phyloP scores from a whole-genome alignment of 345 rosid genomes.

The Rhizophora apiculata region DNA sequence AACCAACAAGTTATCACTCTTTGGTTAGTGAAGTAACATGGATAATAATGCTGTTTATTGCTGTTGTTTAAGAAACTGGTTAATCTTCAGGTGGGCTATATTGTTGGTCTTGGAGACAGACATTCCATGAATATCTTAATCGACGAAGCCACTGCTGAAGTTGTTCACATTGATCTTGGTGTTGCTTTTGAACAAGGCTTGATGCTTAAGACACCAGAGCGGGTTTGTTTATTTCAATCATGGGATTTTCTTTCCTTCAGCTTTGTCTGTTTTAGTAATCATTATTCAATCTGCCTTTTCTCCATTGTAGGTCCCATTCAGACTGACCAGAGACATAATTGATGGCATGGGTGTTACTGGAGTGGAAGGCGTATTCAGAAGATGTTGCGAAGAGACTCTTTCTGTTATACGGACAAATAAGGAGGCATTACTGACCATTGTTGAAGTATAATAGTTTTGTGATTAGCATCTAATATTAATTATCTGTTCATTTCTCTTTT shows the following conservation, averaged over 20 bases:
- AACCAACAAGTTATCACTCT: not conserved
- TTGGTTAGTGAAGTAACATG: conserved; percentile 1
- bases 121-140: conserved; percentile 90
- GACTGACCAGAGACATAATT: conserved; percentile 85
- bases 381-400: conserved; percentile 94
- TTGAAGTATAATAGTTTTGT: conserved; percentile 61
- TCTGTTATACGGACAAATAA: conserved; percentile 95
- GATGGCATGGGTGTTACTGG: conserved; percentile 99
- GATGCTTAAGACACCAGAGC: conserved; percentile 96
- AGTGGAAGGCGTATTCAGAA: conserved; percentile 94
- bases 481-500: not conserved
- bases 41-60: not conserved
- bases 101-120: conserved; percentile 97
- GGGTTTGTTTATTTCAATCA: conserved; percentile 47
- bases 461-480: not conserved
- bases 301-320: conserved; percentile 76
- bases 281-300: conserved; percentile 7
- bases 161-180: conserved; percentile 97
- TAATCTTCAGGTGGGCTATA: conserved; percentile 78
- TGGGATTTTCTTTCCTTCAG: conserved; percentile 5
- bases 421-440: conserved; percentile 89
- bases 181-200: conserved; percentile 98
- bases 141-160: conserved; percentile 97
- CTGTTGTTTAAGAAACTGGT: not conserved
- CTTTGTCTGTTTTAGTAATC: conserved; percentile 8